Base-by-base conservation (phyloP, 768 basidiomycete genomes). In the Agaricus blazei region DNA sequence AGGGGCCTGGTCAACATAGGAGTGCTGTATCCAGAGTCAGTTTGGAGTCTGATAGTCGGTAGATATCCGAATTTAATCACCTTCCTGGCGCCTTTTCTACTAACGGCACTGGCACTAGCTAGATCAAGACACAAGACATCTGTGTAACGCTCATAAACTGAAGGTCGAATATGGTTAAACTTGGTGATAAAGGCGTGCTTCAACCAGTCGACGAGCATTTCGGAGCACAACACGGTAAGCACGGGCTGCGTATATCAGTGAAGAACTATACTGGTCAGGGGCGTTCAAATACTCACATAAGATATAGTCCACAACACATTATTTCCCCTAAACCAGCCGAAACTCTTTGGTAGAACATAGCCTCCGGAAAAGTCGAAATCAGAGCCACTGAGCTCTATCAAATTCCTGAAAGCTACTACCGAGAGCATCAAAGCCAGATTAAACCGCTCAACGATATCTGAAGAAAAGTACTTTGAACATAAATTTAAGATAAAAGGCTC, bases 151-250 rank as follows among this genome's bases (percentile, higher is more conserved):
- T 93, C 93, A 62, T 98, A 99, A 2, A 98, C 93, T 0, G 88
- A 89, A 0, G 94, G 93, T 0, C 95, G 85, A 46, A 99, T 95
- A 64, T 98, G 96, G 63, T 99, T 99, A 75, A 98, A 98, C 69
- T 99, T 99, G 49, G 95, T 96, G 63, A 99, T 98, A 72, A 98
- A 99, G 9, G 95, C 96, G 64, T 99, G 97, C 68, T 99, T 99
- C 49, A 98, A 77, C 96, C 96, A 99, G 67, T 99, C 97, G 9
- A 99, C 97, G 11, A 90, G 68, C 80, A 92, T 89, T 68, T 99
- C 97, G 2, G 93, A 96, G 3, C 85, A 65, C 68, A 98, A 77
- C 3, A 99, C 97, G 2, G 90, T 89, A 48, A 98, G 61, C 1
- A 96, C 93, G 23, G 97, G 97, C 94, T 97, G 63, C 15, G 36